Evolutionary conservation across 1,139 yeast genomes (phyloP), one percentile per base, ranked within the genome.

Genomic region (Candida sanyaensis): DNA sequence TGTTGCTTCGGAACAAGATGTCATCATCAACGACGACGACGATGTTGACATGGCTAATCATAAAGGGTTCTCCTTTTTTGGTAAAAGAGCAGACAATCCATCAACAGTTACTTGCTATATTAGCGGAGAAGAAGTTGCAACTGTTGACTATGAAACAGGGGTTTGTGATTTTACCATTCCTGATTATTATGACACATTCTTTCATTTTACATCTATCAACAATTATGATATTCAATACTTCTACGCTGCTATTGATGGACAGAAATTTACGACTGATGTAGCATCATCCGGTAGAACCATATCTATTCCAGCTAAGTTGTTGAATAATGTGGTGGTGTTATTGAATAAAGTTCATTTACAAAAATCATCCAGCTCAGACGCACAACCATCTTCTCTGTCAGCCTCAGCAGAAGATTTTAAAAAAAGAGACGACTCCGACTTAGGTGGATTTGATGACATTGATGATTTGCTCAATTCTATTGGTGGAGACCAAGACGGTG

Each of bases 71-170:
- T 24, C 27, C 27, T 24, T 24, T 24, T 24, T 24, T 5, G 27
- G 27, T 5, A 24, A 24, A 24, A 24, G 27, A 24, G 5, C 27
- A 24, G 27, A 24, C 5, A 24, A 24, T 7, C 27, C 27, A 24
- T 24, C 27, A 24, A 60, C 66, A 47, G 76, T 72, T 45, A 70
- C 65, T 43, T 73, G 78, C 63, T 53, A 61, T 44, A 68, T 69
- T 43, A 56, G 65, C 53, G 75, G 75, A 51, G 61, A 43, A 37
- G 46, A 55, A 33, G 65, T 63, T 30, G 68, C 68, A 30, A 59
- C 60, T 36, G 77, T 71, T 45, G 76, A 70, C 62, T 65, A 63
- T 51, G 75, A 65, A 50, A 66, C 77, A 43, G 78, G 76, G 50
- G 51, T 48, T 13, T 73, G 78, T 63, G 66, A 69, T 43, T 71